phyloP scores from a whole-genome alignment of 495 filamentous ascomycete genomes.

The Melanomma pulvis-pyrius region DNA sequence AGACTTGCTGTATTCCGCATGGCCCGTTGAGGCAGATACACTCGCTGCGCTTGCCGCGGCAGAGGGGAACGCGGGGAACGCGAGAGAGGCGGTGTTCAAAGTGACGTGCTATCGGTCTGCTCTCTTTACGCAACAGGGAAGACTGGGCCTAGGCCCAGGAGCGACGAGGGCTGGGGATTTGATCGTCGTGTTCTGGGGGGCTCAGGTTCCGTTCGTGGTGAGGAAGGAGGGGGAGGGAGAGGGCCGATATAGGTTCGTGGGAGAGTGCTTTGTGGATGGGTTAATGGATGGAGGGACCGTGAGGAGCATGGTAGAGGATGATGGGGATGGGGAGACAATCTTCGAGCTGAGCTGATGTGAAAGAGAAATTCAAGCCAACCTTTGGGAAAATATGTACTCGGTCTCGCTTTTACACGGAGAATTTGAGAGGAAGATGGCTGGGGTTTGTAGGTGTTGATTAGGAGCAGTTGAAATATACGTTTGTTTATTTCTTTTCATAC shows the following conservation, averaged over 20 bases:
- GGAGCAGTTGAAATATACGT: too few species aligned
- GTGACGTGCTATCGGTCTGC: conserved; percentile 11
- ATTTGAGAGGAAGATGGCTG: too few species aligned
- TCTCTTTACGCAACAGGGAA: conserved; percentile 7
- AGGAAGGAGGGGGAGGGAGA: conserved; percentile 10
- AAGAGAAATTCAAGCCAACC: too few species aligned
- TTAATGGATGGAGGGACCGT: conserved; percentile 13
- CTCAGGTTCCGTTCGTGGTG: conserved; percentile 24
- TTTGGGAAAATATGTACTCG: too few species aligned
- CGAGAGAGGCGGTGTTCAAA: conserved; percentile 13
- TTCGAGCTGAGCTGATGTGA: conserved; percentile 14
- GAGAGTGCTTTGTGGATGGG: conserved; percentile 17
- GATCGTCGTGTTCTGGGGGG: conserved; percentile 27
- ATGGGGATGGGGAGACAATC: background rate
- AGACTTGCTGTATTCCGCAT: background rate
- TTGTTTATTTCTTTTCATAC: too few species aligned
- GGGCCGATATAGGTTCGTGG: conserved; percentile 9
- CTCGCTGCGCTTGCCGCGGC: background rate
- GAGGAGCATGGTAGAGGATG: background rate
- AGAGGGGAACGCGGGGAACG: background rate
- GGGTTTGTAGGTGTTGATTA: too few species aligned
- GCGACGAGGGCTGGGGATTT: conserved; percentile 3
- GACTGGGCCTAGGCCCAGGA: conserved; percentile 19
- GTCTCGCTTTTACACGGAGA: too few species aligned
- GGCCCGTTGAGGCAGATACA: background rate